Evolutionary conservation across 495 filamentous ascomycete species (phyloP).

Genomic region (Filosporella fistucella): DNA sequence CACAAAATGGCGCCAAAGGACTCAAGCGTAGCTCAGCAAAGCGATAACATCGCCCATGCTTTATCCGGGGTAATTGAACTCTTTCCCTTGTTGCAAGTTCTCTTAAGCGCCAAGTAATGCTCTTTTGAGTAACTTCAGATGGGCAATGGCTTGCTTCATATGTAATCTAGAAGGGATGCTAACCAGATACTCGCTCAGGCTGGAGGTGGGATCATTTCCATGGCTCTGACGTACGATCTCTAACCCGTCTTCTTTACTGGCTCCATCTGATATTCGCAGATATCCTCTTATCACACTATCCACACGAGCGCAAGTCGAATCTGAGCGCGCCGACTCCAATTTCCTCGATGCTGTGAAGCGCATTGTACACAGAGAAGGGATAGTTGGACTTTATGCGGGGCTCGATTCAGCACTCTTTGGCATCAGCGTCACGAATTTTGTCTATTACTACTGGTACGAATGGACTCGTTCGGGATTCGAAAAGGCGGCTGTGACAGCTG

Average conservation of each 20-base stretch:
- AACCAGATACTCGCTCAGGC: constrained; percentile 79
- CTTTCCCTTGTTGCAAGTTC: too few species aligned
- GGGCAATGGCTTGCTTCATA: too few species aligned
- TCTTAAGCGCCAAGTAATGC: too few species aligned
- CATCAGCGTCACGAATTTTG: constrained; percentile 97
- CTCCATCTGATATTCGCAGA: constrained; percentile 33
- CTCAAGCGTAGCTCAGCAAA: constrained; percentile 57
- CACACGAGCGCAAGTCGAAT: constrained; percentile 96
- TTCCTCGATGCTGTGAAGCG: constrained; percentile 76
- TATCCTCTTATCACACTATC: constrained; percentile 98
- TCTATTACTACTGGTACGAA: constrained; percentile 99
- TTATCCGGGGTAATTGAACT: too few species aligned
- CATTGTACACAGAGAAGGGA: constrained; percentile 87
- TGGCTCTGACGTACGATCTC: constrained; percentile 75
- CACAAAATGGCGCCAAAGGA: constrained; percentile 22
- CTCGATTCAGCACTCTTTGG: constrained; percentile 91
- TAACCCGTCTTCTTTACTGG: constrained; percentile 2
- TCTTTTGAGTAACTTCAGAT: too few species aligned
- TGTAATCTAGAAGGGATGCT: too few species aligned
- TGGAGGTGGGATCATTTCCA: constrained; percentile 89
- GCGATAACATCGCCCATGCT: constrained; percentile 91
- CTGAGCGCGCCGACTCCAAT: constrained; percentile 79
- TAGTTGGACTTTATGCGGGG: constrained; percentile 82
- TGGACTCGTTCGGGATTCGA: constrained; percentile 91
- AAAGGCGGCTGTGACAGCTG: constrained; percentile 66